Evolutionary conservation across 495 filamentous ascomycete species (phyloP).

Genomic region (Clohesyomyces aquaticus): DNA sequence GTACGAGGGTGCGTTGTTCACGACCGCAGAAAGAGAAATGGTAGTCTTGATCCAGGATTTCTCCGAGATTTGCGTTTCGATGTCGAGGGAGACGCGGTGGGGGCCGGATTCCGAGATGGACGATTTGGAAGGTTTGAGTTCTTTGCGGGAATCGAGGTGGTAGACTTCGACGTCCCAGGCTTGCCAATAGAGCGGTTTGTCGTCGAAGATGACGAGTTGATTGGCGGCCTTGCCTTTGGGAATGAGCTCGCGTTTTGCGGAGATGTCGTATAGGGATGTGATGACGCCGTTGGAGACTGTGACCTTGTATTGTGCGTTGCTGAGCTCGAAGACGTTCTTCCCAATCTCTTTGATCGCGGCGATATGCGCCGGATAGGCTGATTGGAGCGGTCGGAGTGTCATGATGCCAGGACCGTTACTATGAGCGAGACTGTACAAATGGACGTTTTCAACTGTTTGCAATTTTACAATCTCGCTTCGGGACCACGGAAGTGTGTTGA

Average conservation of each 20-base stretch:
- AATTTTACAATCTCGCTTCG: slow-evolving; percentile 72
- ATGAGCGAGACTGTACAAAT: slow-evolving; percentile 55
- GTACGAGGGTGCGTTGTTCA: slow-evolving; percentile 65
- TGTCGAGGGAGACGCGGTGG: slow-evolving; percentile 76
- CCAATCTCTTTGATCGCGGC: slow-evolving; percentile 68
- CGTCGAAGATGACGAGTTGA: slow-evolving; percentile 93
- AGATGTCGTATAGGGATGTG: slow-evolving; percentile 77
- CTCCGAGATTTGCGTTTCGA: slow-evolving; percentile 83
- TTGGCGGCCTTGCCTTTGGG: slow-evolving; percentile 79
- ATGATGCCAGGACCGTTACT: slow-evolving; percentile 53
- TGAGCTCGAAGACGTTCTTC: slow-evolving; percentile 73
- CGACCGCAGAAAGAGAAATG: slow-evolving; percentile 73
- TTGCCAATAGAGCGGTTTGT: slow-evolving; percentile 98
- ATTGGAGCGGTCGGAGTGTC: slow-evolving; percentile 55
- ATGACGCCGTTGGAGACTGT: slow-evolving; percentile 74
- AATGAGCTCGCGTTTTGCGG: slow-evolving; percentile 73
- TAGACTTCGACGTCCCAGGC: slow-evolving; percentile 99
- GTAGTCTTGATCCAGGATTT: slow-evolving; percentile 85
- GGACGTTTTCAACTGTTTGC: slow-evolving; percentile 48
- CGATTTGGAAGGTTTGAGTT: slow-evolving; percentile 67
- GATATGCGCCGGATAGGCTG: slow-evolving; percentile 48
- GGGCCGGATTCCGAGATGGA: slow-evolving; percentile 71
- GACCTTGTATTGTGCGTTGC: slow-evolving; percentile 74
- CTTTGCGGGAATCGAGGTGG: slow-evolving; percentile 84
- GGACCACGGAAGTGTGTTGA: slow-evolving; percentile 86